Base-by-base conservation (phyloP, 176 grass and related monocot genomes). In the Ensete glaucum region DNA sequence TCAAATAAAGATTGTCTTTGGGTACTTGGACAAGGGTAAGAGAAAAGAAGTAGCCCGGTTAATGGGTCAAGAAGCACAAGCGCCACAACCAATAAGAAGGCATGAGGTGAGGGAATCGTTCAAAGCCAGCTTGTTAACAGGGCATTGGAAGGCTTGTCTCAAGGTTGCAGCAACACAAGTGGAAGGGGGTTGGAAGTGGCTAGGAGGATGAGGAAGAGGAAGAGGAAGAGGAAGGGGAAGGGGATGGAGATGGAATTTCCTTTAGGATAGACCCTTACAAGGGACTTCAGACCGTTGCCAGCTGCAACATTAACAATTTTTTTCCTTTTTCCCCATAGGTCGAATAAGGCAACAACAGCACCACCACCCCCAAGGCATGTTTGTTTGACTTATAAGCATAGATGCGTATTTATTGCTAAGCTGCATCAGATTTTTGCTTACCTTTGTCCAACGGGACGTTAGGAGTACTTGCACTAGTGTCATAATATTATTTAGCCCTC, bases 61-160 rank as follows among this genome's bases (percentile, higher is more conserved):
- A 91, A 89, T 77, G 91, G 84, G 26, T 50, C 78, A 15, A 73
- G 29, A 34, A 34, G 69, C 23, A 20, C 69, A 10, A 95, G 55
- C 65, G 80, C 23, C 20, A 52, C 84, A 76, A 71, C 77, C 62
- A 82, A 17, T 66, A 96, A 95, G 78, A 99, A 86, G 84, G 88
- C 80, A 11, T 81, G 91, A 81, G 87, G 81, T 67, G 74, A 79
- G 60, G 60, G 80, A 71, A 88, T 77, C 76, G 56, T 72, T 53
- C 84, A 89, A 58, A 95, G 77, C 78, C 84, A 99, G 62, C 90
- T 91, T 29, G 85, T 95, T 74, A 91, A 89, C 73, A 91, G 86
- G 84, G 96, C 96, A 77, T 91, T 99, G 78, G 90, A 95, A 88
- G 91, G 86, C 73, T 81, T 99, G 22, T 83, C 88, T 23, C 78